Evolutionary conservation across 768 basidiomycete genomes (phyloP).

Genomic region (Neoboletus subvelutipes): DNA sequence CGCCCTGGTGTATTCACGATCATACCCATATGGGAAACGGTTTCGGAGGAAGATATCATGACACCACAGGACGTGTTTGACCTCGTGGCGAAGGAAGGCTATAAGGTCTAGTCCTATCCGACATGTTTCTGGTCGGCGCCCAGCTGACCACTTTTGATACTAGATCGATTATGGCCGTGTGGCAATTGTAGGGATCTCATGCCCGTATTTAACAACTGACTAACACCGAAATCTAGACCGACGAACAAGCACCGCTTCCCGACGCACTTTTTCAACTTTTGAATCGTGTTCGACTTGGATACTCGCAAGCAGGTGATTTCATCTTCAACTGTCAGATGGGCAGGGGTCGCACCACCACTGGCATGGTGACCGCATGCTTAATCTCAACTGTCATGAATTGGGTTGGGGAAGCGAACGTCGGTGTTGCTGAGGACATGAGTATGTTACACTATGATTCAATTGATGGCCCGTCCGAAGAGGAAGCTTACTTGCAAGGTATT

Average conservation of each 20-base stretch:
- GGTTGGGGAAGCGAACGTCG: constrained; percentile 44
- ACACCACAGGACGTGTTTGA: constrained; percentile 84
- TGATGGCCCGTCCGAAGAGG: constrained; percentile 84
- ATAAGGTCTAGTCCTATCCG: constrained; percentile 41
- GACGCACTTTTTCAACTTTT: constrained; percentile 79
- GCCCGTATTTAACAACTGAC: background rate
- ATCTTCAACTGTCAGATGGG: constrained; percentile 99
- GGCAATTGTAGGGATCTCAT: constrained; percentile 61
- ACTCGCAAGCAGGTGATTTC: constrained; percentile 68
- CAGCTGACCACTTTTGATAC: constrained; percentile 3
- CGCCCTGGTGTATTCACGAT: constrained; percentile 86
- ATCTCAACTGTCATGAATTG: constrained; percentile 74
- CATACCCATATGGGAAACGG: constrained; percentile 92
- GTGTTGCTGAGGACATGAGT: constrained; percentile 36
- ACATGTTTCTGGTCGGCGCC: background rate
- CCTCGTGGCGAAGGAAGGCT: constrained; percentile 73
- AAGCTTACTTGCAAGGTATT: constrained; percentile 82
- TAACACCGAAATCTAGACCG: constrained; percentile 60
- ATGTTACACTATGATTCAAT: constrained; percentile 61
- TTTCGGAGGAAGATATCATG: constrained; percentile 78
- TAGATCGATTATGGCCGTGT: constrained; percentile 88
- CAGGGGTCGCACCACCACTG: constrained; percentile 87
- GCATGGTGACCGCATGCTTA: constrained; percentile 88
- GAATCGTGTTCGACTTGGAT: constrained; percentile 61
- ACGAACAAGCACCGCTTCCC: constrained; percentile 95